These are phyloP conservation scores for Bertia moriformis DNA, from an alignment of 2,329 filamentous ascomycete species.

Conservation along the genomic window DNA sequence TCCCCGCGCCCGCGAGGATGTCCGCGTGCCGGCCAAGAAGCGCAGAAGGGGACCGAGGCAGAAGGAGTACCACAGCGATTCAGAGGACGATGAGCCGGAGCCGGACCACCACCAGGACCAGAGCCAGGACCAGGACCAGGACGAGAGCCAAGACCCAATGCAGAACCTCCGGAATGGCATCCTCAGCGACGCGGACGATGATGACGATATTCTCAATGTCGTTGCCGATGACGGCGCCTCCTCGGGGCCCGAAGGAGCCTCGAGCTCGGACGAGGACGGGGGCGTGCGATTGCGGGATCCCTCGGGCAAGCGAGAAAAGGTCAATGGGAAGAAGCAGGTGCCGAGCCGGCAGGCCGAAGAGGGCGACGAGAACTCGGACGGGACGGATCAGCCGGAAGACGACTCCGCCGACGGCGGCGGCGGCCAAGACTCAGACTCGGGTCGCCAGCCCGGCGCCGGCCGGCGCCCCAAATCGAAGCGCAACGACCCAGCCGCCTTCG, in stretches of 20 bases:
- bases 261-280: conserved; percentile 19
- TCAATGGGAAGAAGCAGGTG: conserved; percentile 12
- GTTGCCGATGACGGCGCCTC: conserved; percentile 31
- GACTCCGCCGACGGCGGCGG: conserved; percentile 17
- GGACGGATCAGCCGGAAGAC: conserved; percentile 25
- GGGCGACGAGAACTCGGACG: conserved; percentile 14
- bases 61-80: conserved; percentile 35
- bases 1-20: too few relatives aligned
- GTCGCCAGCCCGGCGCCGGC: conserved; percentile 10
- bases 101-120: conserved; percentile 11
- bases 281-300: conserved; percentile 6
- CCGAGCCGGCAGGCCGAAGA: conserved; percentile 10
- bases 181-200: conserved; percentile 38
- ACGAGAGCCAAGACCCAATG: conserved; percentile 31
- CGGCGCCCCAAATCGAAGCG: conserved; percentile 55
- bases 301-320: not conserved
- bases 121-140: conserved; percentile 12
- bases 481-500: conserved; percentile 82
- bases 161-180: too few relatives aligned
- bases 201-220: conserved; percentile 39
- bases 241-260: conserved; percentile 11
- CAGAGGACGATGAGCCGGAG: conserved; percentile 23
- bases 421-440: conserved; percentile 8
- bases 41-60: conserved; percentile 29
- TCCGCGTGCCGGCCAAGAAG: conserved; percentile 7